phyloP scores from a whole-genome alignment of 2,329 filamentous ascomycete genomes.

The Colletotrichum truncatum region DNA sequence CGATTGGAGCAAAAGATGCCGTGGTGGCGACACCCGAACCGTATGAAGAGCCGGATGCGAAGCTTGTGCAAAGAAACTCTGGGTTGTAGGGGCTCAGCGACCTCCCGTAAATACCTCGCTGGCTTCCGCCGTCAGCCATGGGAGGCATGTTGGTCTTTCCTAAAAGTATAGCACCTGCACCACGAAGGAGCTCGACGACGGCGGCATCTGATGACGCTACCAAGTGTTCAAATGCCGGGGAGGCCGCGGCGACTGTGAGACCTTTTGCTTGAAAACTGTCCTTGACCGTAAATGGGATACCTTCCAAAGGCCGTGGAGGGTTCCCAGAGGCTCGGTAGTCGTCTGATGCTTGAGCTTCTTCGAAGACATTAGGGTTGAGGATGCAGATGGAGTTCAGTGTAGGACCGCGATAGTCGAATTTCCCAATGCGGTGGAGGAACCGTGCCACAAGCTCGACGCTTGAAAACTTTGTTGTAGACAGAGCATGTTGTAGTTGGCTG shows the following conservation, averaged over 20 bases:
- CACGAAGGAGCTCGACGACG: conserved; percentile 54
- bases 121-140: conserved; percentile 65
- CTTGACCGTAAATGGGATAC: conserved; percentile 67
- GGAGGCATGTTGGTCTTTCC: conserved; percentile 68
- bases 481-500: conserved; percentile 34
- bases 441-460: conserved; percentile 39
- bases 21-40: conserved; percentile 58
- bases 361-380: conserved; percentile 37
- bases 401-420: conserved; percentile 36
- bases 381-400: conserved; percentile 38
- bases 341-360: conserved; percentile 40
- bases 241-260: conserved; percentile 62
- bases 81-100: conserved; percentile 62
- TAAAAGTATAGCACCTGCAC: conserved; percentile 59
- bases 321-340: conserved; percentile 33
- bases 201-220: conserved; percentile 62
- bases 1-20: conserved; percentile 58
- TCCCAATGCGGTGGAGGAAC: conserved; percentile 37
- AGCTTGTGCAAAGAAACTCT: conserved; percentile 59
- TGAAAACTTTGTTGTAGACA: conserved; percentile 30
- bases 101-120: conserved; percentile 60
- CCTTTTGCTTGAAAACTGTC: conserved; percentile 64
- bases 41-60: conserved; percentile 63
- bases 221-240: conserved; percentile 60
- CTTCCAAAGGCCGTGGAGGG: conserved; percentile 50